Conservation (phyloP, 2,329 filamentous ascomycete species). For the Cyphellophora attinorum region DNA sequence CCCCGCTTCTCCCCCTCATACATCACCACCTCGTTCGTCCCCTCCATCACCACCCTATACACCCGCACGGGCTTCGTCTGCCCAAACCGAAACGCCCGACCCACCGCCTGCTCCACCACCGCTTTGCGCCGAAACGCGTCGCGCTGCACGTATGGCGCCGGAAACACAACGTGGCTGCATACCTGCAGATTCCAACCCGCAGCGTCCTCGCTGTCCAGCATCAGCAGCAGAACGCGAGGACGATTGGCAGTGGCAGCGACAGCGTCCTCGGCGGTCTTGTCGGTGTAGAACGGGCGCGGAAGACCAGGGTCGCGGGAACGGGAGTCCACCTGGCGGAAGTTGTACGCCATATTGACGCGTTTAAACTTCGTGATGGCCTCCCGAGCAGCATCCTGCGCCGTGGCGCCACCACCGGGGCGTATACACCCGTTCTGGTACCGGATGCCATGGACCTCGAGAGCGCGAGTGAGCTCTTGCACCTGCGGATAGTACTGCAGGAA, state of each 20-base stretch:
- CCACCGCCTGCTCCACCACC: slow-evolving; percentile 54
- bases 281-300: too few relatives aligned
- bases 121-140: slow-evolving; percentile 47
- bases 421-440: slow-evolving; percentile 25
- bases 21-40: slow-evolving; percentile 61
- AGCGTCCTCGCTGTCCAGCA: slow-evolving; percentile 46
- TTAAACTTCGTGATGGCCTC: too few relatives aligned
- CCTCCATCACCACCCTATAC: slow-evolving; percentile 41
- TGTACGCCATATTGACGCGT: too few relatives aligned
- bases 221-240: slow-evolving; percentile 50
- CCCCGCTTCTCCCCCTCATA: slow-evolving; percentile 41
- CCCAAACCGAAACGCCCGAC: slow-evolving; percentile 48
- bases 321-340: too few relatives aligned
- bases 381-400: too few relatives aligned
- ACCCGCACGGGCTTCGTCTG: slow-evolving; percentile 49
- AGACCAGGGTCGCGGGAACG: too few relatives aligned
- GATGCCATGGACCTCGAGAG: slow-evolving; percentile 30
- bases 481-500: slow-evolving; percentile 8
- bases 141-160: slow-evolving; percentile 43
- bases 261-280: too few relatives aligned
- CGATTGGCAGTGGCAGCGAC: too few relatives aligned
- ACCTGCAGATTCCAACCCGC: slow-evolving; percentile 55
- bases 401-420: too few relatives aligned
- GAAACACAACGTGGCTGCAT: slow-evolving; percentile 57
- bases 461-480: slow-evolving; percentile 25